phyloP scores from a whole-genome alignment of 805 yeast genomes.

The Dipodascopsis tothii region DNA sequence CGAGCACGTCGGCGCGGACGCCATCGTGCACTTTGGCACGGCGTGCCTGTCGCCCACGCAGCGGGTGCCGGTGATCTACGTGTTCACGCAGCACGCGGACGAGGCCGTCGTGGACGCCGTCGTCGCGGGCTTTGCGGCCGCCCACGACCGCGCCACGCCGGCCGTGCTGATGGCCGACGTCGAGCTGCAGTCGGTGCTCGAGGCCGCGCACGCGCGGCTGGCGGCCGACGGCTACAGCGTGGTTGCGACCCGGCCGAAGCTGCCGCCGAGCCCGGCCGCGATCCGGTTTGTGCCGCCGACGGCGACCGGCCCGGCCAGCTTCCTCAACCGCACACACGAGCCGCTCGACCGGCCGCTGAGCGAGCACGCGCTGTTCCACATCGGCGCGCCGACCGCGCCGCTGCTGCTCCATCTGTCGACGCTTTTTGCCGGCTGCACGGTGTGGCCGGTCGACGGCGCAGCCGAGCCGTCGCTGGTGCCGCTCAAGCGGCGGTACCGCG shows the following conservation, averaged over 20 bases:
- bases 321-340: conserved; percentile 25
- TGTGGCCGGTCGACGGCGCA: not conserved
- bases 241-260: not conserved
- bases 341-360: conserved; percentile 27
- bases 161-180: not conserved
- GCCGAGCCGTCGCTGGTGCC: conserved; percentile 38
- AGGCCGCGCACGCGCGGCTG: not conserved
- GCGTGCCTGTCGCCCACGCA: conserved; percentile 81
- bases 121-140: conserved; percentile 36
- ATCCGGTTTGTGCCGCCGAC: conserved; percentile 33
- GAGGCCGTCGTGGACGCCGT: conserved; percentile 40
- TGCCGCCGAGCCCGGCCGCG: conserved; percentile 31
- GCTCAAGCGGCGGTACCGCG: conserved; percentile 72
- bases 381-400: conserved; percentile 71
- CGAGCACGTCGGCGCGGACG: conserved; percentile 77
- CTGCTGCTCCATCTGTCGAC: conserved; percentile 69
- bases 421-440: conserved; percentile 37
- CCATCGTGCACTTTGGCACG: conserved; percentile 88
- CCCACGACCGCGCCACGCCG: not conserved
- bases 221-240: conserved; percentile 2
- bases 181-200: not conserved
- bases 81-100: conserved; percentile 62
- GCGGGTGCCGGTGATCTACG: conserved; percentile 66
- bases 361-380: conserved; percentile 58
- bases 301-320: conserved; percentile 1